Evolutionary conservation across 257 asterid genomes (phyloP).

Genomic region (Nicotiana benthamiana): DNA sequence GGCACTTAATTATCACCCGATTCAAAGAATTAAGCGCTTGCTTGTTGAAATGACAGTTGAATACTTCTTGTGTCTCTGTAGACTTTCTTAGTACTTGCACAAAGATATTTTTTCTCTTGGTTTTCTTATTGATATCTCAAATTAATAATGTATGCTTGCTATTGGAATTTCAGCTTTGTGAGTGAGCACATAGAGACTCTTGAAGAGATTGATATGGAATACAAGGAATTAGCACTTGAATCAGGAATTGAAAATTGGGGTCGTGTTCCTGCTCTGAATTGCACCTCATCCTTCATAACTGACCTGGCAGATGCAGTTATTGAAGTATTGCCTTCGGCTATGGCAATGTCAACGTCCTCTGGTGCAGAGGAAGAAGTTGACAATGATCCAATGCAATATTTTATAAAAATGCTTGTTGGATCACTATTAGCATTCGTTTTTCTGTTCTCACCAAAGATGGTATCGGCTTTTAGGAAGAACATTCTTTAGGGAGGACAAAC

Average conservation of each 20-base stretch:
- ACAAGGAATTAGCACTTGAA: constrained; percentile 73
- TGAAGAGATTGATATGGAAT: constrained; percentile 97
- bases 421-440: constrained; percentile 65
- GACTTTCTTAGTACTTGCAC: background rate
- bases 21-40: background rate
- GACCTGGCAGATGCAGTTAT: constrained; percentile 91
- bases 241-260: constrained; percentile 92
- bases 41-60: background rate
- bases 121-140: constrained; percentile 1
- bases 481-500: constrained; percentile 6
- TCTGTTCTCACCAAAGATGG: constrained; percentile 51
- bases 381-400: constrained; percentile 32
- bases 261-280: constrained; percentile 94
- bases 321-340: constrained; percentile 81
- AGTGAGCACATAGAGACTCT: constrained; percentile 99
- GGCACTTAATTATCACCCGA: background rate
- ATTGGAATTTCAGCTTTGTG: constrained; percentile 61
- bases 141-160: background rate
- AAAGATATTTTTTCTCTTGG: background rate
- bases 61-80: background rate
- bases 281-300: constrained; percentile 66
- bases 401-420: constrained; percentile 54
- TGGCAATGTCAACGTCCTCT: constrained; percentile 41
- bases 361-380: constrained; percentile 30
- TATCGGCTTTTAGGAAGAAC: constrained; percentile 39